These are phyloP conservation scores for Solanum dulcamara DNA, from an alignment of 257 asterid species.

Conservation along the genomic window DNA sequence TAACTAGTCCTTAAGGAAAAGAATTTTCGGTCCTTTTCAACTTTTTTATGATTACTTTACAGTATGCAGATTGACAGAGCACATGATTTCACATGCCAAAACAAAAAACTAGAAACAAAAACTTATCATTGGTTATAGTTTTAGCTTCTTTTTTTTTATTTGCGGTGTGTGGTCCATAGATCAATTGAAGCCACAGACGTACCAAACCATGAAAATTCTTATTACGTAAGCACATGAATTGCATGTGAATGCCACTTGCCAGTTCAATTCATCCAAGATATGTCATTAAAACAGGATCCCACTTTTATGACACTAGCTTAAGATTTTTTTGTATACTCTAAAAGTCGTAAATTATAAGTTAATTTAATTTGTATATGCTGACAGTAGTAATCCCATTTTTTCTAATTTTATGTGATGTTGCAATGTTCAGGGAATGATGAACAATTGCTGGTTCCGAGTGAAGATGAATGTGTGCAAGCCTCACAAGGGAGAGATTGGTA, in stretches of 20 bases:
- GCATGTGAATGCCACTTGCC: not conserved
- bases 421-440: slow-evolving; percentile 82
- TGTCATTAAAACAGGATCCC: not conserved
- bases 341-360: no score
- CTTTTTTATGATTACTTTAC: not conserved
- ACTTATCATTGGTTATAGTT: not conserved
- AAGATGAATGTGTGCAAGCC: slow-evolving; percentile 73
- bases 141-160: not conserved
- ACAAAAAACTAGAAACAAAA: not conserved
- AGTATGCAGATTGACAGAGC: not conserved
- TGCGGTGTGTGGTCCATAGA: not conserved
- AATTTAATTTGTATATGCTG: not conserved
- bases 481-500: slow-evolving; percentile 74
- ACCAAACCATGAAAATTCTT: not conserved
- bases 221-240: not conserved
- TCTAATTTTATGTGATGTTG: not conserved
- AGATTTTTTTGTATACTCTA: not conserved
- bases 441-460: slow-evolving; percentile 90
- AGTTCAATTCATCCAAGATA: not conserved
- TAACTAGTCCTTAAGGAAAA: not conserved
- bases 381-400: not conserved
- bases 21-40: not conserved
- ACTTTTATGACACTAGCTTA: not conserved
- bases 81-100: slow-evolving; percentile 6
- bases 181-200: not conserved